A percentile compares a stretch with the other conserved stretches of the same genome.
These are phyloP conservation scores for Capronia coronata DNA, from an alignment of 2,329 filamentous ascomycete species.

Conservation along the genomic window DNA sequence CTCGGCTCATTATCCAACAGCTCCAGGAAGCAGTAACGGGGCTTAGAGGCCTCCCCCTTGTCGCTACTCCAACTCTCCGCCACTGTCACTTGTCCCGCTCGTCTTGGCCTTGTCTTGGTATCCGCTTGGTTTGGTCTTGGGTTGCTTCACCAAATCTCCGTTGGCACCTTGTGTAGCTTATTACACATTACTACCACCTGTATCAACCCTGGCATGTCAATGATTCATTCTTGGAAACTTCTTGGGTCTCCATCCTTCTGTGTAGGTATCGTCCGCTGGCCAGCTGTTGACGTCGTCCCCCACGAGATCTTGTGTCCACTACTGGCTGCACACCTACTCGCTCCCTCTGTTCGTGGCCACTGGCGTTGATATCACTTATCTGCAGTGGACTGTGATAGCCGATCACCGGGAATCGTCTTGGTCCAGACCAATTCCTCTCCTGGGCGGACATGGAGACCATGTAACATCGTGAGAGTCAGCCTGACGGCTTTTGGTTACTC, in stretches of 20 bases:
- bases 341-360: neutral
- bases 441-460: slow-evolving; percentile 1
- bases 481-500: neutral
- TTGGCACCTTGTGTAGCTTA: no score
- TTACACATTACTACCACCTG: neutral
- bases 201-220: neutral
- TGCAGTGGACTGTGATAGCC: neutral
- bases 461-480: slow-evolving; percentile 8
- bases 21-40: no score
- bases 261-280: no score
- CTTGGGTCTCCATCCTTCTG: slow-evolving; percentile 5
- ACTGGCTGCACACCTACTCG: neutral
- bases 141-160: neutral
- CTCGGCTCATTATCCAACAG: no score
- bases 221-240: slow-evolving; percentile 5
- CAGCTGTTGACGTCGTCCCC: no score
- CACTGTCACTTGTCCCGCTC: neutral
- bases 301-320: neutral
- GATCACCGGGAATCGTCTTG: slow-evolving; percentile 4
- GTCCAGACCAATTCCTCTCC: slow-evolving; percentile 1
- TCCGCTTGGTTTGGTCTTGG: neutral
- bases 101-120: slow-evolving; percentile 2
- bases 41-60: no score
- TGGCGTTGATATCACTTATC: neutral
- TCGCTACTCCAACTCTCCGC: no score